Conservation (phyloP, 306 rosid genomes). For the Lablab purpureus region DNA sequence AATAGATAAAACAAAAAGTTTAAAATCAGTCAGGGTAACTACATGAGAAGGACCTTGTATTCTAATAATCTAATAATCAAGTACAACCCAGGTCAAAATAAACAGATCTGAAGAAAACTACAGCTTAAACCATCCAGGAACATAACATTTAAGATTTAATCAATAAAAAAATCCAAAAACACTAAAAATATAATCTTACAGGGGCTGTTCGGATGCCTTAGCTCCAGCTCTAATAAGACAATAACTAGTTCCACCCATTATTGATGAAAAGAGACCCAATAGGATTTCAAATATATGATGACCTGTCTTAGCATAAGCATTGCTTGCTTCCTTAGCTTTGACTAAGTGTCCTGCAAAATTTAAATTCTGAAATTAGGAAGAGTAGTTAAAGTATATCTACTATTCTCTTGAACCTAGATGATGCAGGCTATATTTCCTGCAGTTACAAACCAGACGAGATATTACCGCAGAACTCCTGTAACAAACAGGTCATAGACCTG, state of each 20-base stretch:
- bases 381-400: slow-evolving; percentile 31
- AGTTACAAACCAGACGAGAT: slow-evolving; percentile 15
- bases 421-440: slow-evolving; percentile 31
- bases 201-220: slow-evolving; percentile 78
- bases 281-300: slow-evolving; percentile 56
- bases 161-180: slow-evolving; percentile 2
- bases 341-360: slow-evolving; percentile 61
- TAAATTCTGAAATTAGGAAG: slow-evolving; percentile 45
- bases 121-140: background rate
- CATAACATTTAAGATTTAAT: slow-evolving; percentile 19
- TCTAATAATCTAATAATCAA: slow-evolving; percentile 10
- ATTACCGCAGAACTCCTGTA: background rate
- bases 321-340: slow-evolving; percentile 58
- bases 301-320: slow-evolving; percentile 48
- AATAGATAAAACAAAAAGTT: background rate
- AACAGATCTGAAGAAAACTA: background rate
- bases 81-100: slow-evolving; percentile 16
- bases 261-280: slow-evolving; percentile 69
- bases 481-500: background rate
- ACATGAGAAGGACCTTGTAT: background rate
- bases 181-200: slow-evolving; percentile 63
- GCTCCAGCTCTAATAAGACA: slow-evolving; percentile 84
- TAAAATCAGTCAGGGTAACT: background rate
- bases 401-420: slow-evolving; percentile 26
- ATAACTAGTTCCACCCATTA: slow-evolving; percentile 75